phyloP scores from a whole-genome alignment of 495 filamentous ascomycete species.

The Xylaria curta region DNA sequence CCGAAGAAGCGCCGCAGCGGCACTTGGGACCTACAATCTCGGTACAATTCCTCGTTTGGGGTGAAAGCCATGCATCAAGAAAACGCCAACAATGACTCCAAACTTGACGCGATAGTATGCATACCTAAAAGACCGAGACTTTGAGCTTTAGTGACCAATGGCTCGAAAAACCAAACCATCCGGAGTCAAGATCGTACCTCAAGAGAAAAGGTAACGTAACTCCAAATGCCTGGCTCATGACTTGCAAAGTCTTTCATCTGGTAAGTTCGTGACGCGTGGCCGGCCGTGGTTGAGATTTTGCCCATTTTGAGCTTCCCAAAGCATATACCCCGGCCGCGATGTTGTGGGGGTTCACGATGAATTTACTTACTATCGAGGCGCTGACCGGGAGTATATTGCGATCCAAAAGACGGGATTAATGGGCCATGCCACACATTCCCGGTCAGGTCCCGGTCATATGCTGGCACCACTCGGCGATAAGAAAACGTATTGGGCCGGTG shows the following conservation, averaged over 20 bases:
- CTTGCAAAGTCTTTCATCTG: neutral
- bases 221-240: neutral
- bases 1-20: conserved; percentile 41
- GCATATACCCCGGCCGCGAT: neutral
- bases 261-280: neutral
- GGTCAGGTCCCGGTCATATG: neutral
- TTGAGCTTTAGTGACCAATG: neutral
- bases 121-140: neutral
- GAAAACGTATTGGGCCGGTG: neutral
- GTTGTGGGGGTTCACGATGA: conserved; percentile 5
- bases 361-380: neutral
- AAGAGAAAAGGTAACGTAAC: conserved; percentile 19
- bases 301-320: conserved; percentile 17
- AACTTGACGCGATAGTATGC: neutral
- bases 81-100: neutral
- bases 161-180: neutral
- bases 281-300: neutral
- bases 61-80: neutral
- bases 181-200: neutral
- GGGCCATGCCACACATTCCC: neutral
- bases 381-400: neutral
- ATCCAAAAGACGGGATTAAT: neutral
- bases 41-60: conserved; percentile 15
- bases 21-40: conserved; percentile 21
- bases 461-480: neutral